Percentiles rank a stretch among this genome's conserved stretches.
Evolutionary conservation across 108 stramenopile species (phyloP).

Genomic region (Nannochloropsis gaditana): DNA sequence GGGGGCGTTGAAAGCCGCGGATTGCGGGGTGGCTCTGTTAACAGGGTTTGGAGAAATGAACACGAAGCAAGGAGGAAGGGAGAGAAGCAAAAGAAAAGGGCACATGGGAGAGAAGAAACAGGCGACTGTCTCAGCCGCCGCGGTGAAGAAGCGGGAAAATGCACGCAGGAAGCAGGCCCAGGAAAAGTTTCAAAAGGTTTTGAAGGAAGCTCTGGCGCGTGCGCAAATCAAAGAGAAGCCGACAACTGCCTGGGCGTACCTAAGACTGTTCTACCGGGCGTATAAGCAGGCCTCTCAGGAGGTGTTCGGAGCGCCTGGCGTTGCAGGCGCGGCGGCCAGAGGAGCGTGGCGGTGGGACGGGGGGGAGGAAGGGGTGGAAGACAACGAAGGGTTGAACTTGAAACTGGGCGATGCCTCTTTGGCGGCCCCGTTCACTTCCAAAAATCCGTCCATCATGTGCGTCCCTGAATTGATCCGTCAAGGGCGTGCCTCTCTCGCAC

Average conservation of each 20-base stretch:
- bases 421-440: constrained; percentile 90
- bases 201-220: neutral
- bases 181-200: neutral
- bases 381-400: neutral
- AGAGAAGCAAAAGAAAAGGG: neutral
- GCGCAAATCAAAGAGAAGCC: neutral
- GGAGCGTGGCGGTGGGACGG: neutral
- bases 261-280: neutral
- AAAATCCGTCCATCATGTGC: constrained; percentile 76
- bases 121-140: neutral
- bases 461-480: constrained; percentile 78
- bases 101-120: neutral
- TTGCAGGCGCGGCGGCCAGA: neutral
- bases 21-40: constrained; percentile 82
- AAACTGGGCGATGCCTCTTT: constrained; percentile 82
- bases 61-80: constrained; percentile 25
- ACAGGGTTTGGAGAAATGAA: constrained; percentile 88
- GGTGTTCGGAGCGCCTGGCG: neutral
- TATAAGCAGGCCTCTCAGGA: neutral
- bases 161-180: neutral
- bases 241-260: neutral
- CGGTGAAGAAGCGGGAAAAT: neutral
- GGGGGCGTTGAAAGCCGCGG: constrained; percentile 85
- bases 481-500: constrained; percentile 57
- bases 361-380: neutral